phyloP scores from a whole-genome alignment of 139 green algal species.

The Tetradesmus lagerheimii region DNA sequence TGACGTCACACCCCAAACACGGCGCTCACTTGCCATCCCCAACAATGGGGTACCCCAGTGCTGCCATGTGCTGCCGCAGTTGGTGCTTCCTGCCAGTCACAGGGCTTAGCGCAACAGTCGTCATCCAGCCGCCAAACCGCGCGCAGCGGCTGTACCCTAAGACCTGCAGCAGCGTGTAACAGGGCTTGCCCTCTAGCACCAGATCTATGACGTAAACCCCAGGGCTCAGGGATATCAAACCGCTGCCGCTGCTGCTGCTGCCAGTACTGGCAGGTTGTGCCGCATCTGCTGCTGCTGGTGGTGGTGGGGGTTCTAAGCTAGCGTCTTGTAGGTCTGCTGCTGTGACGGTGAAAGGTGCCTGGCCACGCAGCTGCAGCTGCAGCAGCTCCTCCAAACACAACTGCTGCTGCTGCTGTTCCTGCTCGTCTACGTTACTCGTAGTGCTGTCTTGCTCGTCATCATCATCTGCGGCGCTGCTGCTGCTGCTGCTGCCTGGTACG shows the following conservation, averaged over 20 bases:
- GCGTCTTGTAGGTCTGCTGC: background rate
- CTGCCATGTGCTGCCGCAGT: slow-evolving; percentile 73
- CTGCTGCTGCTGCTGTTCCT: background rate
- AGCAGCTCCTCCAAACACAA: slow-evolving; percentile 9
- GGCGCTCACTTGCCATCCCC: slow-evolving; percentile 57
- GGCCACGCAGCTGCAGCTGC: slow-evolving; percentile 23
- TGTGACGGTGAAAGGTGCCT: slow-evolving; percentile 15
- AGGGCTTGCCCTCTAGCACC: slow-evolving; percentile 37
- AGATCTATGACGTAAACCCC: slow-evolving; percentile 1
- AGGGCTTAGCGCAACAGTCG: slow-evolving; percentile 60
- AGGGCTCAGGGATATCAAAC: background rate
- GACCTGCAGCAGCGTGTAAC: slow-evolving; percentile 29
- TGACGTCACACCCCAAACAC: no score
- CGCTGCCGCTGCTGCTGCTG: slow-evolving; percentile 40
- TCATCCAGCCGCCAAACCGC: slow-evolving; percentile 55
- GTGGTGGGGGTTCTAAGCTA: background rate
- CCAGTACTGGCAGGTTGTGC: background rate
- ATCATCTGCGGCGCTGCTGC: background rate
- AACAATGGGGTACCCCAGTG: slow-evolving; percentile 65
- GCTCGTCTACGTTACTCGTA: background rate
- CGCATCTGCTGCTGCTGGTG: background rate
- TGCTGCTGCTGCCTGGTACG: background rate
- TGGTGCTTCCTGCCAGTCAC: slow-evolving; percentile 71
- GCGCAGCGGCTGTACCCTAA: slow-evolving; percentile 30
- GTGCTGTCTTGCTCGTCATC: background rate